Percentiles rank a stretch among this genome's conserved stretches.
Evolutionary conservation across 305 asterid genomes (phyloP).

Genomic region (Nicotiana rustica): DNA sequence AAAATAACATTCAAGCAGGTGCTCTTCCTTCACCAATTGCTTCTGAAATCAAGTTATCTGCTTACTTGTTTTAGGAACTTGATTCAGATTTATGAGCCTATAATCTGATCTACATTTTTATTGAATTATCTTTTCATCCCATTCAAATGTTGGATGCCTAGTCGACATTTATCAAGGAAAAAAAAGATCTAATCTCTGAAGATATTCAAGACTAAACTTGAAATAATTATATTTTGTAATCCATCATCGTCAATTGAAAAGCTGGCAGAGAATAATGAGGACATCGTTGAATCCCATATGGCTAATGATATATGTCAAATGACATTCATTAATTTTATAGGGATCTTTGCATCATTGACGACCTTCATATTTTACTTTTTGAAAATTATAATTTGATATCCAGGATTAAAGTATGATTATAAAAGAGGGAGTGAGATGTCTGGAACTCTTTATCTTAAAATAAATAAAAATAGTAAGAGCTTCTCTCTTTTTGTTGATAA

Average conservation of each 20-base stretch:
- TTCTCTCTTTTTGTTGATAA: neutral
- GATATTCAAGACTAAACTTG: neutral
- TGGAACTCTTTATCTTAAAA: neutral
- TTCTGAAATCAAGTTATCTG: slow-evolving; percentile 27
- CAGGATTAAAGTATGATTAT: too few species aligned
- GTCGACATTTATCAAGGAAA: neutral
- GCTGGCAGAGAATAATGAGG: neutral
- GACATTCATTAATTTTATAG: neutral
- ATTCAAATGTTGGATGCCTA: neutral
- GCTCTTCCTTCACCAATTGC: slow-evolving; percentile 23
- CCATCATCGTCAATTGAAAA: neutral
- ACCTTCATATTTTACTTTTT: too few species aligned
- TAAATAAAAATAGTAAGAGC: neutral
- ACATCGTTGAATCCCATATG: neutral
- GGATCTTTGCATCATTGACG: too few species aligned
- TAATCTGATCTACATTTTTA: neutral
- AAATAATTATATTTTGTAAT: neutral
- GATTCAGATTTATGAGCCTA: neutral
- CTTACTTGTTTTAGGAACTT: neutral
- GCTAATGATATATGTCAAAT: neutral
- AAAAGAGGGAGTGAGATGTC: neutral
- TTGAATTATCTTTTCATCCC: neutral
- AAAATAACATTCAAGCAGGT: slow-evolving; percentile 89
- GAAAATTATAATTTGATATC: neutral
- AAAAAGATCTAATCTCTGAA: neutral